phyloP scores from a whole-genome alignment of 805 yeast species.

The Osmozyma mogii region DNA sequence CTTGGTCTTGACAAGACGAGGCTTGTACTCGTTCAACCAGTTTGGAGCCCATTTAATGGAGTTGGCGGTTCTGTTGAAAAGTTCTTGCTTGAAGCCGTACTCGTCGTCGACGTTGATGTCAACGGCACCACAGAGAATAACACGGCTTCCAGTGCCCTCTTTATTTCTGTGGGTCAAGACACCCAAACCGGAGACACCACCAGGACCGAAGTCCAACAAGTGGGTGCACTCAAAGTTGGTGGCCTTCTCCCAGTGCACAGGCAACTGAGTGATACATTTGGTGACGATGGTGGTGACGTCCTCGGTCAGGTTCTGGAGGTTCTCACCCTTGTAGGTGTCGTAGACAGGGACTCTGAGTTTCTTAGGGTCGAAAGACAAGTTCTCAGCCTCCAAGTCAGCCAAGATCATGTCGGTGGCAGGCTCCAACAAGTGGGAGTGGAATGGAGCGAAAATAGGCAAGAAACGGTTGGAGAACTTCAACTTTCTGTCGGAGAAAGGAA shows the following conservation, averaged over 20 bases:
- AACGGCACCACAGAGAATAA: slow-evolving; percentile 87
- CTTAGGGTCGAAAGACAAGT: slow-evolving; percentile 46
- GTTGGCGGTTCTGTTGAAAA: slow-evolving; percentile 62
- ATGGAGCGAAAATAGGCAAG: slow-evolving; percentile 92
- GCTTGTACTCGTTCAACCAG: slow-evolving; percentile 86
- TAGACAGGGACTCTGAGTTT: slow-evolving; percentile 77
- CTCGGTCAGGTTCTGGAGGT: slow-evolving; percentile 48
- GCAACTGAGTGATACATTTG: slow-evolving; percentile 76
- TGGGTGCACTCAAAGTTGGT: slow-evolving; percentile 80
- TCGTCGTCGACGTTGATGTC: slow-evolving; percentile 68
- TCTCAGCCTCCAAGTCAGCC: slow-evolving; percentile 52
- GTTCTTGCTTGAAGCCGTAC: slow-evolving; percentile 91
- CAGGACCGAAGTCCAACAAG: slow-evolving; percentile 96
- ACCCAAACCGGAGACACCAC: slow-evolving; percentile 96
- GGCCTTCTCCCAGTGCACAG: slow-evolving; percentile 93
- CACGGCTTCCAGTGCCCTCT: slow-evolving; percentile 96
- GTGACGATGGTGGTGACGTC: slow-evolving; percentile 64
- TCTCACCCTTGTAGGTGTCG: slow-evolving; percentile 82
- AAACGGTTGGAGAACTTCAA: slow-evolving; percentile 88
- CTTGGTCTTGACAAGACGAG: slow-evolving; percentile 69
- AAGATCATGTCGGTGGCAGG: slow-evolving; percentile 63
- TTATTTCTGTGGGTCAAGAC: slow-evolving; percentile 93
- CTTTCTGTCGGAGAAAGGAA: slow-evolving; percentile 91
- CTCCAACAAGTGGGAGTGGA: slow-evolving; percentile 82
- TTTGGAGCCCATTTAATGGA: slow-evolving; percentile 76